Percentiles rank a stretch among this genome's conserved stretches.
Conservation (phyloP, 2,329 filamentous ascomycete species). For the Claviceps digitariae region DNA sequence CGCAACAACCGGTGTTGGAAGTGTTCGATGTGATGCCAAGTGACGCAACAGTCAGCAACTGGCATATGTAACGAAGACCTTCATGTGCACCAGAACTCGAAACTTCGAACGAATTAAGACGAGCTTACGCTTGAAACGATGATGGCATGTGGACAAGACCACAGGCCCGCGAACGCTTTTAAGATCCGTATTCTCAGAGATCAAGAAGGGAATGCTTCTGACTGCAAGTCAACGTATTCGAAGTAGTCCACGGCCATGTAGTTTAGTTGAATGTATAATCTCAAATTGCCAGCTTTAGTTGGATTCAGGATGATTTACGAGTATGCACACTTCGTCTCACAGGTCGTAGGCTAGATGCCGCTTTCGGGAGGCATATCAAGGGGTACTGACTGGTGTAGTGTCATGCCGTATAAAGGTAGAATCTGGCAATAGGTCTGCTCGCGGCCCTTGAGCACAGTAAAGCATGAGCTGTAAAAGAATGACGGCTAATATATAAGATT, state of each 20-base stretch:
- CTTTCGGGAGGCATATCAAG: neutral
- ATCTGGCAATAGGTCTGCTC: too few relatives aligned
- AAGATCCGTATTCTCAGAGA: neutral
- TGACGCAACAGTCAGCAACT: neutral
- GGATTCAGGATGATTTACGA: too few relatives aligned
- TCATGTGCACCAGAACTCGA: neutral
- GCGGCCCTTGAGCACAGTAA: too few relatives aligned
- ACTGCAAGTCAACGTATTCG: neutral
- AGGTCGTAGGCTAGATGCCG: neutral
- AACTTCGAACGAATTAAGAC: neutral
- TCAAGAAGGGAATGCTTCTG: neutral
- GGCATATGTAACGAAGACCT: neutral
- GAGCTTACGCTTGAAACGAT: neutral
- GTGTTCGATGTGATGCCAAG: neutral
- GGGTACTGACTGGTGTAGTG: too few relatives aligned
- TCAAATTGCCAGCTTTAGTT: too few relatives aligned
- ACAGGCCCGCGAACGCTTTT: neutral
- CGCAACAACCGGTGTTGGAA: neutral
- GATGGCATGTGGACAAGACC: neutral
- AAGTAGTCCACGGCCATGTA: too few relatives aligned
- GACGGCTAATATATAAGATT: too few relatives aligned
- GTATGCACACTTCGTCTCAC: too few relatives aligned
- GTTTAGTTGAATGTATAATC: neutral
- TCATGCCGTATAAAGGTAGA: too few relatives aligned
- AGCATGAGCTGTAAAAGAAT: too few relatives aligned